These are phyloP conservation scores for Bocquillonia castaneifolia DNA, from an alignment of 441 rosid genomes.

Conservation along the genomic window DNA sequence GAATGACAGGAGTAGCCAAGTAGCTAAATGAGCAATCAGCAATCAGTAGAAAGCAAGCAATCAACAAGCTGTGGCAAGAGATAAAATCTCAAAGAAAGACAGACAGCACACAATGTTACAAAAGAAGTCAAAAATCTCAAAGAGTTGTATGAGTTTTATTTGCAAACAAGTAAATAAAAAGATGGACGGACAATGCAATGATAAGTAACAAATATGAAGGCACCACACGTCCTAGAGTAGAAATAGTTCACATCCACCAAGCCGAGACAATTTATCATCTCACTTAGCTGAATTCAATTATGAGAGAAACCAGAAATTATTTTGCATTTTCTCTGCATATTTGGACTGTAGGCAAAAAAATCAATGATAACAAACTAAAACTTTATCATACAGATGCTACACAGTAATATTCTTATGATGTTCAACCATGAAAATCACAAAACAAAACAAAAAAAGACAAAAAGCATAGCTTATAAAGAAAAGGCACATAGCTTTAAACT, in stretches of 20 bases:
- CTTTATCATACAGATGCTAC: no score
- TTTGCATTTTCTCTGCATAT: background rate
- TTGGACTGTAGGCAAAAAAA: no score
- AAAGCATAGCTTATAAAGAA: no score
- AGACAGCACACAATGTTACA: background rate
- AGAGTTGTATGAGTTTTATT: background rate
- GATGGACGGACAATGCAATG: background rate
- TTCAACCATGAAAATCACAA: no score
- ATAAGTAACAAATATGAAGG: background rate
- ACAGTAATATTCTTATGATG: no score
- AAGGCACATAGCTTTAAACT: no score
- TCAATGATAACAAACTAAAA: no score
- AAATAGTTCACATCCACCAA: background rate
- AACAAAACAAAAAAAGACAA: no score
- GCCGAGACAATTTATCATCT: background rate
- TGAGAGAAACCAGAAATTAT: background rate
- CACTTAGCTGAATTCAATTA: background rate
- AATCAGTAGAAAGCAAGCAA: background rate
- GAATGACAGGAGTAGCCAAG: no score
- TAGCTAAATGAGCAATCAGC: background rate
- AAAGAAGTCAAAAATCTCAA: background rate
- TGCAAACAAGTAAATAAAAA: background rate
- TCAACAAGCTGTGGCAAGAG: background rate
- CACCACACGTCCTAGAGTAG: background rate
- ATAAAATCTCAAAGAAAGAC: background rate